phyloP scores from a whole-genome alignment of 306 rosid genomes.

The Gynostemma pentaphyllum region DNA sequence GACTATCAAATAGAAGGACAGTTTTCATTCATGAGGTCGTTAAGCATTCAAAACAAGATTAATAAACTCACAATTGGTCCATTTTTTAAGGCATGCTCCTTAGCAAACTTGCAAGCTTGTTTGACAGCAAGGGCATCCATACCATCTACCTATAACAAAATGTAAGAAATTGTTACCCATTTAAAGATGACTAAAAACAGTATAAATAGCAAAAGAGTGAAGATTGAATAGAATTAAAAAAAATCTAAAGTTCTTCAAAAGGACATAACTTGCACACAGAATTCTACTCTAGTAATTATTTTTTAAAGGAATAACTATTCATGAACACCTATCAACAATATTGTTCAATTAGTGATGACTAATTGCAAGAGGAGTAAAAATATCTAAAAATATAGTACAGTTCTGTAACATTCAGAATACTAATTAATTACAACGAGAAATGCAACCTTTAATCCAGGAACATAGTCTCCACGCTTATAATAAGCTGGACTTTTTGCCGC shows the following conservation, averaged over 20 bases:
- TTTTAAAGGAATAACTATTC: neutral
- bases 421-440: neutral
- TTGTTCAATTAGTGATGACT: neutral
- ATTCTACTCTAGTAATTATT: neutral
- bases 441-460: constrained; percentile 79
- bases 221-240: neutral
- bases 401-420: neutral
- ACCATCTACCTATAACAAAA: constrained; percentile 68
- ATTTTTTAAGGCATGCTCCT: constrained; percentile 85
- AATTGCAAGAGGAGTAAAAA: neutral
- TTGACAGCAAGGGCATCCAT: constrained; percentile 97
- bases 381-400: neutral
- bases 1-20: no score
- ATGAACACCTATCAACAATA: neutral
- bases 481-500: constrained; percentile 84
- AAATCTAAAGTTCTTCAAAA: neutral
- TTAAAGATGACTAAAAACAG: neutral
- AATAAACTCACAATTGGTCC: constrained; percentile 82
- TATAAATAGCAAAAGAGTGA: neutral
- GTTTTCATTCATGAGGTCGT: neutral
- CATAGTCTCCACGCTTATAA: constrained; percentile 95
- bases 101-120: constrained; percentile 87
- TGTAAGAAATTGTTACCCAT: constrained; percentile 1
- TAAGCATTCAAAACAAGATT: neutral
- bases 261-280: neutral